phyloP scores from a whole-genome alignment of 805 yeast genomes.

The Sungouiella blattae region DNA sequence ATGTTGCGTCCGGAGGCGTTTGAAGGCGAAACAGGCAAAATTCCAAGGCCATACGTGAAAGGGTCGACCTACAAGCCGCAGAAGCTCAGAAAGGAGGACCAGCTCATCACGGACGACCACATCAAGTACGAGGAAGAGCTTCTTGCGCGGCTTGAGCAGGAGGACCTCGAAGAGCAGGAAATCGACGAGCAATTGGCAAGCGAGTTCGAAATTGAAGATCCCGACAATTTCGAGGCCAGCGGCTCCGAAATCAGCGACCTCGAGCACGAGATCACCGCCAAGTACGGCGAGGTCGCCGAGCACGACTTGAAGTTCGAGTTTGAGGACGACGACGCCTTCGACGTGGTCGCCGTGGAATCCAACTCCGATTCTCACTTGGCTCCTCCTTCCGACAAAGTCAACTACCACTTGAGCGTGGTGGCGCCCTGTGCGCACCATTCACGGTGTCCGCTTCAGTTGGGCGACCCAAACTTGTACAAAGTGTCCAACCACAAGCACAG shows the following conservation, averaged over 20 bases:
- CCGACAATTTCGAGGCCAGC: background rate
- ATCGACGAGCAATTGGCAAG: background rate
- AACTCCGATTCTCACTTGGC: background rate
- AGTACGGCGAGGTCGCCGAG: slow-evolving; percentile 40
- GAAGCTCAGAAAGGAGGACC: slow-evolving; percentile 31
- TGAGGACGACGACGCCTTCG: slow-evolving; percentile 33
- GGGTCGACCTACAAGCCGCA: slow-evolving; percentile 46
- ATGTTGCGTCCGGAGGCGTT: slow-evolving; percentile 81
- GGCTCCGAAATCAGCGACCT: too few species aligned
- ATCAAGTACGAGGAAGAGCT: slow-evolving; percentile 29
- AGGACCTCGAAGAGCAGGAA: slow-evolving; percentile 10
- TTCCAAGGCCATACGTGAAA: slow-evolving; percentile 65
- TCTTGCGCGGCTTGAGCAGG: slow-evolving; percentile 21
- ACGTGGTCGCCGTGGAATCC: slow-evolving; percentile 19
- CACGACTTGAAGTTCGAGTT: slow-evolving; percentile 48
- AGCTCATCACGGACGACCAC: slow-evolving; percentile 34
- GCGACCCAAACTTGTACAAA: slow-evolving; percentile 64
- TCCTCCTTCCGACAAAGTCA: slow-evolving; percentile 22
- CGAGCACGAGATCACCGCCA: slow-evolving; percentile 30
- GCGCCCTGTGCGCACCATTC: slow-evolving; percentile 94
- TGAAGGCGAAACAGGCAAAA: slow-evolving; percentile 52
- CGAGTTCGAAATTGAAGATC: background rate
- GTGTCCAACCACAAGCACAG: slow-evolving; percentile 54
- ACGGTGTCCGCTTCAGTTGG: slow-evolving; percentile 79
- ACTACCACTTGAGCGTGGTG: slow-evolving; percentile 59